A percentile compares a stretch with the other conserved stretches of the same genome.
phyloP scores from a whole-genome alignment of 2,329 filamentous ascomycete genomes.

The Cordyceps militaris region DNA sequence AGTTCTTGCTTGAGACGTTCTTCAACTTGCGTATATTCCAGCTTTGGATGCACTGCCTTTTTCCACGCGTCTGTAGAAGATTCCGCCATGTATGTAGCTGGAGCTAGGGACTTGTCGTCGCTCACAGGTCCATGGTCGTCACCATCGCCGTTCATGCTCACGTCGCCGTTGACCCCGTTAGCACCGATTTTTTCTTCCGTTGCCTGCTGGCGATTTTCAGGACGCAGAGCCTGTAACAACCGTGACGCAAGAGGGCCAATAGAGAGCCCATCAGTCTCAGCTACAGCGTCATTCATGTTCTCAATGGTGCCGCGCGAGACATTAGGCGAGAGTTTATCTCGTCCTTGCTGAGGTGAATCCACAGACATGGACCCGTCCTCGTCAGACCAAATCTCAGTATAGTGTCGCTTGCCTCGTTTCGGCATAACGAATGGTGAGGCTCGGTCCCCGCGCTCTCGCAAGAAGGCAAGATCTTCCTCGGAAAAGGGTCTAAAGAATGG shows the following conservation, averaged over 20 bases:
- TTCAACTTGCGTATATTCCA: constrained; percentile 82
- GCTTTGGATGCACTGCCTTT: constrained; percentile 63
- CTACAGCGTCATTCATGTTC: constrained; percentile 76
- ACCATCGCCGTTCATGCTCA: constrained; percentile 43
- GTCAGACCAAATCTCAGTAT: constrained; percentile 86
- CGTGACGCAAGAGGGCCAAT: constrained; percentile 80
- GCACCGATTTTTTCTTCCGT: constrained; percentile 53
- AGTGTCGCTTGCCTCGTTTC: constrained; percentile 74
- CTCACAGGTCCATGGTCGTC: constrained; percentile 31
- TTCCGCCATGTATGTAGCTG: constrained; percentile 75
- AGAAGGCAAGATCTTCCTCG: constrained; percentile 89
- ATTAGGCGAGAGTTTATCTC: constrained; percentile 67
- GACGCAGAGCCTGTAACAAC: constrained; percentile 72
- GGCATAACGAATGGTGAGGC: constrained; percentile 79
- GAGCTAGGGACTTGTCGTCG: constrained; percentile 43
- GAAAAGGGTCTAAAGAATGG: constrained; percentile 83
- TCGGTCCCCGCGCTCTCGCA: constrained; percentile 84
- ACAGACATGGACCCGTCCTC: constrained; percentile 78
- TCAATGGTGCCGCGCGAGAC: constrained; percentile 81
- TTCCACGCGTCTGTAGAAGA: constrained; percentile 72
- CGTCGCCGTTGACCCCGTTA: constrained; percentile 46
- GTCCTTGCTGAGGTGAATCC: constrained; percentile 54
- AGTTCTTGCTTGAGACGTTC: constrained; percentile 88
- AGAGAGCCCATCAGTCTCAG: constrained; percentile 83
- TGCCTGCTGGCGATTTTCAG: constrained; percentile 55